Base-by-base conservation (phyloP, 352 stramenopile genomes). In the Phytopythium sindhum region DNA sequence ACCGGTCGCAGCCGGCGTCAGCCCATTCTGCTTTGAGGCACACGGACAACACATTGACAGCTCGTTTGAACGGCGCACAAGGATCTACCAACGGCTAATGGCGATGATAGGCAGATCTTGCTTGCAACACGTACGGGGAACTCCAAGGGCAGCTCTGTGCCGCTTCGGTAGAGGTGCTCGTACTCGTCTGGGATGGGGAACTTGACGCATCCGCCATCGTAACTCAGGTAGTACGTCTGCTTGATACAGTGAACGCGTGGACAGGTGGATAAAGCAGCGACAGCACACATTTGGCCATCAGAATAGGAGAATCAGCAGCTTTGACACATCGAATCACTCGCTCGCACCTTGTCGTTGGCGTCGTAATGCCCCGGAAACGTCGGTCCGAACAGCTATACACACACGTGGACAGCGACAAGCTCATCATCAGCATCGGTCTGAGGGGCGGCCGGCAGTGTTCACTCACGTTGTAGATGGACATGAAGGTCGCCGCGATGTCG, bases 381-480 rank as follows among this genome's bases (percentile, higher is more conserved):
- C 19, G 87, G 87, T 14, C 87, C 87, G 54, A 95, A 93, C 31
- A 95, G 67, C 87, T 95, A 45, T 55, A 33, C 10, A 4, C 51
- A 10, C 28, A 8, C 17, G 45, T 14, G 41, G 15, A 17, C 4
- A 5, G 35, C 17, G 33, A 47, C 17, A 7, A 65, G 7, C 17
- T 33, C 51, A 5, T 11, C 64, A 21, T 15, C 53, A 31, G 35
- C 11, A n/a, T n/a, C n/a, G n/a, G n/a, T n/a, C n/a, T n/a, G n/a
- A n/a, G n/a, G n/a, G n/a, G n/a, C n/a, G n/a, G n/a, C 21, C 2
- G 26, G 8, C 19, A 19, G 7, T 5, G 42, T 19, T 26, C 45
- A 61, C 71, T 37, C 72, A 95, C 87, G 52, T 95, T 92, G 73
- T 95, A 95, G 17, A 95, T 75, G 24, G 87, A 93, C 80, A 94